A percentile compares a stretch with the other conserved stretches of the same genome.
phyloP scores from a whole-genome alignment of 306 rosid genomes.

The Cicer bijugum region DNA sequence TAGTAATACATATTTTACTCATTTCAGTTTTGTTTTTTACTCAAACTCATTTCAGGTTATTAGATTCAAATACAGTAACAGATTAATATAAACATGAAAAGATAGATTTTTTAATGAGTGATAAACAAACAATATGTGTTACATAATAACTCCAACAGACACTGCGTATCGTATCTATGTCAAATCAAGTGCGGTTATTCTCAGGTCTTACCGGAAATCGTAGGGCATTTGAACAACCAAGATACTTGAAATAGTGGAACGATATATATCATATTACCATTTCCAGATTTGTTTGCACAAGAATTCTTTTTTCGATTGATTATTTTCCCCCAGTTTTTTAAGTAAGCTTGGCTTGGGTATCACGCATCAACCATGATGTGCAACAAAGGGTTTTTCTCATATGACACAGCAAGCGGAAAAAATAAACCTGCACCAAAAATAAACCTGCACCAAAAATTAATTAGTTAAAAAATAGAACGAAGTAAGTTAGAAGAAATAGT shows the following conservation, averaged over 20 bases:
- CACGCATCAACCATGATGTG: background rate
- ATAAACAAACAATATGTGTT: constrained; percentile 18
- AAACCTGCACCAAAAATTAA: constrained; percentile 37
- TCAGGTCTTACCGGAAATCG: background rate
- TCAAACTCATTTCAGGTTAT: too few species aligned
- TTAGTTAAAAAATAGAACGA: constrained; percentile 28
- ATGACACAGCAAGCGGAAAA: constrained; percentile 13
- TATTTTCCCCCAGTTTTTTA: background rate
- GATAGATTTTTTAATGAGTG: background rate
- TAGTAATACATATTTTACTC: too few species aligned
- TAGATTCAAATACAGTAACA: background rate
- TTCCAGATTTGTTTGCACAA: background rate
- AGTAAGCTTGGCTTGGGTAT: constrained; percentile 20
- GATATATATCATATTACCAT: background rate
- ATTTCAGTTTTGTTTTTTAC: too few species aligned
- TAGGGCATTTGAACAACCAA: background rate
- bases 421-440: constrained; percentile 37
- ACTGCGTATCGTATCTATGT: background rate
- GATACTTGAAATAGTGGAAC: constrained; percentile 21
- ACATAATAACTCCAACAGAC: background rate
- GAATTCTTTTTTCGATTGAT: background rate
- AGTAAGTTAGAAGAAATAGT: background rate
- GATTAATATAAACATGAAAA: background rate
- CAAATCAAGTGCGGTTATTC: background rate
- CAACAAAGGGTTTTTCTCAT: constrained; percentile 14